phyloP scores from a whole-genome alignment of 2,329 filamentous ascomycete genomes.

The Fusarium coicis region DNA sequence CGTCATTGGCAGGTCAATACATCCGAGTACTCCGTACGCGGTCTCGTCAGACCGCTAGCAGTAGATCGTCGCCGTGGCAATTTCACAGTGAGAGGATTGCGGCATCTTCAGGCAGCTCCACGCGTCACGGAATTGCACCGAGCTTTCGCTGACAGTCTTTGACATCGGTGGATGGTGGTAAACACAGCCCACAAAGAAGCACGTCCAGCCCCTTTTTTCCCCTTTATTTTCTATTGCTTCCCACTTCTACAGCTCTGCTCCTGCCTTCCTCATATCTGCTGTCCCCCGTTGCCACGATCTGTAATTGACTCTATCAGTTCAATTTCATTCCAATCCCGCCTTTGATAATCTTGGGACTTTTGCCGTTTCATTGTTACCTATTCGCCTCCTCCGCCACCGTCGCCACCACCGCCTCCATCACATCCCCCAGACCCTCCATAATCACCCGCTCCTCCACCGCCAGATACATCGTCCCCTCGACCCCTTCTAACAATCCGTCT shows the following conservation, averaged over 20 bases:
- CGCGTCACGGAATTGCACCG: fast-evolving
- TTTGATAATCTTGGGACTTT: fast-evolving
- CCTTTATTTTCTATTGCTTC: neutral
- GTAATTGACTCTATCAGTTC: neutral
- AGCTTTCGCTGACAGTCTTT: neutral
- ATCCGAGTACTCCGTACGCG: too few relatives aligned
- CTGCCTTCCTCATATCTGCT: neutral
- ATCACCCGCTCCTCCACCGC: neutral
- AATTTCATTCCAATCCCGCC: neutral
- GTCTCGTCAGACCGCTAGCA: neutral
- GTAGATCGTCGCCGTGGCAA: neutral
- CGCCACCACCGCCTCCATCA: neutral
- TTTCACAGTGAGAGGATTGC: neutral
- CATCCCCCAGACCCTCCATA: neutral
- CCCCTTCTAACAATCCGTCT: neutral
- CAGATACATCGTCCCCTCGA: neutral
- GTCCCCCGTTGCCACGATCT: neutral
- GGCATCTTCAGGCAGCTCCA: neutral
- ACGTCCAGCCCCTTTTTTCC: neutral
- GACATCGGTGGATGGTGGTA: fast-evolving
- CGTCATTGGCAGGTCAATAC: neutral
- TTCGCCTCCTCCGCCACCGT: neutral
- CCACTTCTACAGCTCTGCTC: neutral
- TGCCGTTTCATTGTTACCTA: neutral
- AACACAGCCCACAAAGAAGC: neutral